Evolutionary conservation across 495 filamentous ascomycete species (phyloP).

Genomic region (Pyrenopolyporus hunteri): DNA sequence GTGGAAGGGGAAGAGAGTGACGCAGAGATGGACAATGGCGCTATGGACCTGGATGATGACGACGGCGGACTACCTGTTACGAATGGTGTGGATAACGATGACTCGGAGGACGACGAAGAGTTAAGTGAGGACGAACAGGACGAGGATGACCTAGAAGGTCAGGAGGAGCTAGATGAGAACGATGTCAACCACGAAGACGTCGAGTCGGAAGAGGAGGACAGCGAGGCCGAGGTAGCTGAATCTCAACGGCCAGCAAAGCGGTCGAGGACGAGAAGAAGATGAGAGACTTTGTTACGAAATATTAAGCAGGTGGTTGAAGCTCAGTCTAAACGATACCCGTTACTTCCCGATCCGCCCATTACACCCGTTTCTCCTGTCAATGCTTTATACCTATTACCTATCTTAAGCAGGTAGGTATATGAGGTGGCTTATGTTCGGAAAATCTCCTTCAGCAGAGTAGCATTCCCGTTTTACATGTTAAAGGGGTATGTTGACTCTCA

Average conservation of each 20-base stretch:
- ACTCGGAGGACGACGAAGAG: conserved; percentile 52
- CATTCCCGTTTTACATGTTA: too few species aligned
- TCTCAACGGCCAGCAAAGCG: conserved; percentile 44
- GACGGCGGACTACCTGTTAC: conserved; percentile 44
- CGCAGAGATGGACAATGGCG: conserved; percentile 51
- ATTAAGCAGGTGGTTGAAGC: conserved; percentile 25
- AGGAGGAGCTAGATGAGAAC: conserved; percentile 51
- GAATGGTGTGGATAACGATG: conserved; percentile 46
- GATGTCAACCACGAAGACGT: conserved; percentile 54
- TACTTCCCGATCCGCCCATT: conserved; percentile 5
- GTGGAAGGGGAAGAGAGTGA: conserved; percentile 77
- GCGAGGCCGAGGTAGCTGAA: conserved; percentile 45
- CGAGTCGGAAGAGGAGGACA: conserved; percentile 51
- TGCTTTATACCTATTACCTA: neutral
- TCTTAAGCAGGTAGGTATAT: too few species aligned
- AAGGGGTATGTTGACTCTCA: too few species aligned
- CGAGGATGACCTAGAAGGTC: conserved; percentile 47
- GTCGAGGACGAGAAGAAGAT: conserved; percentile 42
- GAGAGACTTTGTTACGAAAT: conserved; percentile 15
- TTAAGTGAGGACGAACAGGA: conserved; percentile 46
- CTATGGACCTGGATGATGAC: conserved; percentile 44
- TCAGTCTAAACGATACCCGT: conserved; percentile 35
- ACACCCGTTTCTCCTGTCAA: neutral
- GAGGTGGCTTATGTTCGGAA: too few species aligned
- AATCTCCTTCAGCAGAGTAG: too few species aligned